phyloP scores from a whole-genome alignment of 2,329 filamentous ascomycete genomes.

The Geosmithia morbida region DNA sequence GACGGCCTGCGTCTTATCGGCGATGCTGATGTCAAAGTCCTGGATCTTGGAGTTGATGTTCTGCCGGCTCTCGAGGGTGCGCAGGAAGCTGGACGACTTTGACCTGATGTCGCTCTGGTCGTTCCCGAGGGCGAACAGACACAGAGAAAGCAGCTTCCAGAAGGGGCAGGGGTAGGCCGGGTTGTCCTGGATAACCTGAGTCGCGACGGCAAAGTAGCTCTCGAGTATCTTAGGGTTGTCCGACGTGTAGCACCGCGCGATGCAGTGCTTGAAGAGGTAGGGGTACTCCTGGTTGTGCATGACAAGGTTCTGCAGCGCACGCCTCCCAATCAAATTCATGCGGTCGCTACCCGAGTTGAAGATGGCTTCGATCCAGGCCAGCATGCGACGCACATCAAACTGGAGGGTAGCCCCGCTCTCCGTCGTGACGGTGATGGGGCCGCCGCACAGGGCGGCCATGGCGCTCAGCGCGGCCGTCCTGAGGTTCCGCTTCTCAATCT shows the following conservation, averaged over 20 bases:
- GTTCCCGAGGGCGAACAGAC: constrained; percentile 84
- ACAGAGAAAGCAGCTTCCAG: constrained; percentile 80
- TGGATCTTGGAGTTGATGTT: constrained; percentile 74
- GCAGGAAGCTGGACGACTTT: constrained; percentile 70
- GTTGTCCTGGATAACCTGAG: constrained; percentile 71
- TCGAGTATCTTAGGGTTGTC: constrained; percentile 73
- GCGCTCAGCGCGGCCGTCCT: constrained; percentile 82
- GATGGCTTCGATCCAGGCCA: constrained; percentile 90
- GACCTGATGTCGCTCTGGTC: constrained; percentile 80
- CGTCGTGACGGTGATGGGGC: constrained; percentile 73
- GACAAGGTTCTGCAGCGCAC: constrained; percentile 80
- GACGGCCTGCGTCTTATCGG: constrained; percentile 94
- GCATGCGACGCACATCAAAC: constrained; percentile 85
- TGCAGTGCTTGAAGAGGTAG: constrained; percentile 76
- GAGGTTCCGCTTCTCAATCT: constrained; percentile 91
- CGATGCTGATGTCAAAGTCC: constrained; percentile 96
- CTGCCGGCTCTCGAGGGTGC: constrained; percentile 70
- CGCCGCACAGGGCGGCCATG: constrained; percentile 85
- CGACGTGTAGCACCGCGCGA: constrained; percentile 78
- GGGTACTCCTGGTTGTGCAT: constrained; percentile 79
- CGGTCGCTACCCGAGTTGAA: constrained; percentile 87
- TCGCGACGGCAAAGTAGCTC: constrained; percentile 90
- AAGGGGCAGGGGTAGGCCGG: constrained; percentile 74
- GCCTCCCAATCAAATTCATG: constrained; percentile 77
- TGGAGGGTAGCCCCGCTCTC: constrained; percentile 78